Percentiles rank a stretch among this genome's conserved stretches.
Evolutionary conservation across 176 grass and related monocot genomes (phyloP).

Genomic region (Oryza meridionalis): DNA sequence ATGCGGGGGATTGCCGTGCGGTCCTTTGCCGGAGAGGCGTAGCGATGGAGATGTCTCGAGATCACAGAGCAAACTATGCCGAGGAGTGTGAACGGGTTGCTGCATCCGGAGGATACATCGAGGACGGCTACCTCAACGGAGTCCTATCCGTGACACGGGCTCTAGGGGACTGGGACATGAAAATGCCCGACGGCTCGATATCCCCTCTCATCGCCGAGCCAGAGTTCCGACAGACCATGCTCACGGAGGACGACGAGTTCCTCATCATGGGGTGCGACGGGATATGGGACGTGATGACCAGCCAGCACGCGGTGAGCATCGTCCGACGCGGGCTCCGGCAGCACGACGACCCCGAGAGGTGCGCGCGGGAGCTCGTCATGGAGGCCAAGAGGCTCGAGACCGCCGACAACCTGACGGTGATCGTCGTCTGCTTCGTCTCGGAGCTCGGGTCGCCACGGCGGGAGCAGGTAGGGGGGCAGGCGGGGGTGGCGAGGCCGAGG

Average conservation of each 20-base stretch:
- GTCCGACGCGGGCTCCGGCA: constrained; percentile 58
- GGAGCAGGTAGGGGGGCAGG: background rate
- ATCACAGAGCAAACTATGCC: constrained; percentile 64
- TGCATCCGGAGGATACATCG: constrained; percentile 67
- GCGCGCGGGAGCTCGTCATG: constrained; percentile 71
- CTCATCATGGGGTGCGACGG: constrained; percentile 81
- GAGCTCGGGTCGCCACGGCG: constrained; percentile 21
- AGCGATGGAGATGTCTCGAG: constrained; percentile 80
- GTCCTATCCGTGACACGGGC: constrained; percentile 84
- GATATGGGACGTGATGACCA: constrained; percentile 81
- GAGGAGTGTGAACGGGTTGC: constrained; percentile 63
- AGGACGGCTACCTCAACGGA: constrained; percentile 88
- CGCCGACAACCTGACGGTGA: constrained; percentile 71
- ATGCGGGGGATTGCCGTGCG: constrained; percentile 84
- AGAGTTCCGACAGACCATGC: constrained; percentile 56
- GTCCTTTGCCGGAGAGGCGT: constrained; percentile 79
- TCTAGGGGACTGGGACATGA: constrained; percentile 93
- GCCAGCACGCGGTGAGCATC: constrained; percentile 69
- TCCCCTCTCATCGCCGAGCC: constrained; percentile 84
- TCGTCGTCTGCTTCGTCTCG: constrained; percentile 59
- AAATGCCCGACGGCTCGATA: constrained; percentile 45
- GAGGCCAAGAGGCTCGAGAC: constrained; percentile 71
- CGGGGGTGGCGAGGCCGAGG: constrained; percentile 10
- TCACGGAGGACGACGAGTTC: constrained; percentile 70
- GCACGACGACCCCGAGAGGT: constrained; percentile 60